These are phyloP conservation scores for Haberlea rhodopensis DNA, from an alignment of 257 asterid genomes.

Conservation along the genomic window DNA sequence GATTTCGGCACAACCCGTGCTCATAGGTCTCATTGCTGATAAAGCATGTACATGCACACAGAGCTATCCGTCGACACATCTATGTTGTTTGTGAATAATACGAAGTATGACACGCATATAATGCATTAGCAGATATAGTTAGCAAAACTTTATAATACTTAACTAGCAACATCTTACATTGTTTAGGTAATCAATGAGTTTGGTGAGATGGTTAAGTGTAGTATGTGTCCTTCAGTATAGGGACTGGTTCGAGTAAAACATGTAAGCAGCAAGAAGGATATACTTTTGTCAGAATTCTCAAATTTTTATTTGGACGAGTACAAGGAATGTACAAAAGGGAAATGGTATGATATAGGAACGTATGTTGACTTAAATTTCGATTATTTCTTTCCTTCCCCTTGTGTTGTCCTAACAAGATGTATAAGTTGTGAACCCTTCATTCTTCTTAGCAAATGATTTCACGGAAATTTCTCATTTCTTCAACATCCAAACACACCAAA, in stretches of 20 bases:
- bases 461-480: neutral
- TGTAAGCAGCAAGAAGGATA: neutral
- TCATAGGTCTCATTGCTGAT: neutral
- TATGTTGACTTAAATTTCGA: neutral
- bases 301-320: neutral
- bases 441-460: neutral
- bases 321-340: neutral
- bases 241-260: neutral
- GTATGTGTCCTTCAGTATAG: neutral
- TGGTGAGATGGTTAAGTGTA: neutral
- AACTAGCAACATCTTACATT: neutral
- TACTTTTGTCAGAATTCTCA: neutral
- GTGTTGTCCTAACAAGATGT: neutral
- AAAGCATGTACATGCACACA: neutral
- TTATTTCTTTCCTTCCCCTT: neutral
- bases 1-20: conserved; percentile 6
- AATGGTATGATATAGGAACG: neutral
- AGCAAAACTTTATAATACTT: neutral
- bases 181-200: no score
- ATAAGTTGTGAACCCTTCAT: neutral
- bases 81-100: neutral
- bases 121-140: neutral
- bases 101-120: neutral
- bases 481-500: neutral
- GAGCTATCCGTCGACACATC: neutral